Evolutionary conservation across 2,329 filamentous ascomycete genomes (phyloP).

Genomic region (Daldinia sp.): DNA sequence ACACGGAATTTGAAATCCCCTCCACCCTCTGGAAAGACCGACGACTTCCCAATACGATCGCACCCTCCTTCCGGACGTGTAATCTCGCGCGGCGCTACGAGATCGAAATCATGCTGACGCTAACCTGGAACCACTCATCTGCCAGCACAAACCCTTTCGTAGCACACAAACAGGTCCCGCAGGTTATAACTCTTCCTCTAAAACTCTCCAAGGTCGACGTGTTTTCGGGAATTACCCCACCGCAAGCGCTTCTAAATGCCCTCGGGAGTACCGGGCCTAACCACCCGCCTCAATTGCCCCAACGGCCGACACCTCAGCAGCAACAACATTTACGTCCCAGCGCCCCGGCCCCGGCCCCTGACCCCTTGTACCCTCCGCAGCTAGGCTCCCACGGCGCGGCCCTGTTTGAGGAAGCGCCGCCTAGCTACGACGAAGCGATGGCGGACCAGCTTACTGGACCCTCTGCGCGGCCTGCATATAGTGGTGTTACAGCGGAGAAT

Average conservation of each 20-base stretch:
- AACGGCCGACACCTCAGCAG: conserved; percentile 1
- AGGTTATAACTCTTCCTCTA: conserved; percentile 80
- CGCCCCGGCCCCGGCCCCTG: conserved; percentile 40
- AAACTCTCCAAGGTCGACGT: conserved; percentile 78
- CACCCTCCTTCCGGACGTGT: conserved; percentile 87
- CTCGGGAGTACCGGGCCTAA: conserved; percentile 36
- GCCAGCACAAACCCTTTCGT: conserved; percentile 14
- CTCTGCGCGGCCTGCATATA: conserved; percentile 71
- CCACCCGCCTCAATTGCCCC: conserved; percentile 51
- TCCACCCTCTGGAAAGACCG: conserved; percentile 75
- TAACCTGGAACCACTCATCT: conserved; percentile 69
- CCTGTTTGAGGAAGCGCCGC: conserved; percentile 79
- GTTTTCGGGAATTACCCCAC: conserved; percentile 87
- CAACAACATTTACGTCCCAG: conserved; percentile 13
- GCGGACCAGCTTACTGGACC: conserved; percentile 76
- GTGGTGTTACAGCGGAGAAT: conserved; percentile 69
- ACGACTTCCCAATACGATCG: conserved; percentile 82
- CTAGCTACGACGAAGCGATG: conserved; percentile 93
- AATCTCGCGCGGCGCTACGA: conserved; percentile 86
- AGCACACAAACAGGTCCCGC: conserved; percentile 50
- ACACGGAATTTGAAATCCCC: conserved; percentile 75
- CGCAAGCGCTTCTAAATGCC: conserved; percentile 72
- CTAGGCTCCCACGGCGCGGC: conserved; percentile 54
- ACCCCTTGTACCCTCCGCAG: conserved; percentile 67
- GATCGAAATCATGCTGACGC: conserved; percentile 80